phyloP scores from a whole-genome alignment of 2,329 filamentous ascomycete genomes.

The Arthroderma sp. region DNA sequence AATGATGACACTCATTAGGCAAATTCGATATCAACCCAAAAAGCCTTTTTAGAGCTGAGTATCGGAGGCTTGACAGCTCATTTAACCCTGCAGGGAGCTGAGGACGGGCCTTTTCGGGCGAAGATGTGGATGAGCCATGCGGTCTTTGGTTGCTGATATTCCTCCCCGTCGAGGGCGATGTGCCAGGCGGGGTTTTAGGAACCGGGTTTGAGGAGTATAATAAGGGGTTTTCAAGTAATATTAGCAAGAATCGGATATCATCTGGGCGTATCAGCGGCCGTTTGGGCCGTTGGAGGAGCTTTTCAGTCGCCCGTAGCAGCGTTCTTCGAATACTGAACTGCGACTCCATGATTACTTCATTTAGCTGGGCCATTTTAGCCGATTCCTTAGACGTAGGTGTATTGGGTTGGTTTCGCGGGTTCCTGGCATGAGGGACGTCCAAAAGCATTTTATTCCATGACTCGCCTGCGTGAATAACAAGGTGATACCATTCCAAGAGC shows the following conservation, averaged over 20 bases:
- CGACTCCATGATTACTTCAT: constrained; percentile 46
- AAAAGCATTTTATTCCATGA: constrained; percentile 53
- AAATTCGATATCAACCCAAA: constrained; percentile 68
- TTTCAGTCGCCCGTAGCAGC: constrained; percentile 67
- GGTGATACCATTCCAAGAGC: constrained; percentile 61
- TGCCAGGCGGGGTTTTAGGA: constrained; percentile 6
- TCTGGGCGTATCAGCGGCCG: constrained; percentile 54
- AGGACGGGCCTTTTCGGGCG: constrained; percentile 19
- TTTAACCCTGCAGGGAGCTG: background rate
- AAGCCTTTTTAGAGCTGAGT: constrained; percentile 73
- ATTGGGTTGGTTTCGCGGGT: constrained; percentile 14
- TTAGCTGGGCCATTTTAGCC: constrained; percentile 37
- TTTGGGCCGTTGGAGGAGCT: constrained; percentile 66
- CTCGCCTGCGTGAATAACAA: constrained; percentile 54
- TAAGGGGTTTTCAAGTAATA: constrained; percentile 68
- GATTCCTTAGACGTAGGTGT: constrained; percentile 27
- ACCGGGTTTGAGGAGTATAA: constrained; percentile 42
- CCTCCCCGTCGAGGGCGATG: background rate
- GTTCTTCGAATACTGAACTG: constrained; percentile 57
- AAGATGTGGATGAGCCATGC: constrained; percentile 17
- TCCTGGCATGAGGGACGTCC: constrained; percentile 31
- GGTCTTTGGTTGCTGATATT: constrained; percentile 8
- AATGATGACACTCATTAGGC: constrained; percentile 61
- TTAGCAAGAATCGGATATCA: constrained; percentile 64
- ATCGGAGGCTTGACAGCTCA: constrained; percentile 53